Conservation (phyloP, 805 yeast species). For the Lachancea sp. region DNA sequence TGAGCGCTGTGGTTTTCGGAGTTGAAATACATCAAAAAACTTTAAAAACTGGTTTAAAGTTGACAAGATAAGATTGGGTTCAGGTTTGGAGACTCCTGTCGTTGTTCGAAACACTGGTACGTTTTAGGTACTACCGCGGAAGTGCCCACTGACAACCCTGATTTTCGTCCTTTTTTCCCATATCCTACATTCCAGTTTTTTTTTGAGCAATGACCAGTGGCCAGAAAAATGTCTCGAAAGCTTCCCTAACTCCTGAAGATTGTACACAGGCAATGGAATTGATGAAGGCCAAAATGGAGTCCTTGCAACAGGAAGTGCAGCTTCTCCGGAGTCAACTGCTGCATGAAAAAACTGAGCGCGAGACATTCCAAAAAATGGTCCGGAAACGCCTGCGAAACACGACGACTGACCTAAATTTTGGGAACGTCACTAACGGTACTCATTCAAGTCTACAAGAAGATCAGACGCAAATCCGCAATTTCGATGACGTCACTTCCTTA, state of each 20-base stretch:
- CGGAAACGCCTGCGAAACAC: background rate
- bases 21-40: too few species aligned
- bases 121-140: too few species aligned
- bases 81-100: too few species aligned
- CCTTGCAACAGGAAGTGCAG: slow-evolving; percentile 6
- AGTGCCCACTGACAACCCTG: too few species aligned
- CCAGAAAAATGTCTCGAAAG: background rate
- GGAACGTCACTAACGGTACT: background rate
- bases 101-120: too few species aligned
- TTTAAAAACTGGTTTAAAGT: too few species aligned
- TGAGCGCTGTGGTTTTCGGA: too few species aligned
- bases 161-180: too few species aligned
- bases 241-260: background rate
- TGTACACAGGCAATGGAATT: background rate
- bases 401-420: background rate
- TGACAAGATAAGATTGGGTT: too few species aligned
- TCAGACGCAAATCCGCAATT: slow-evolving; percentile 2
- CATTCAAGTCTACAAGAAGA: slow-evolving; percentile 2
- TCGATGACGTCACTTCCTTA: slow-evolving; percentile 7
- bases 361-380: slow-evolving; percentile 3
- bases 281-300: slow-evolving; percentile 2
- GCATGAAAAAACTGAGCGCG: slow-evolving; percentile 4
- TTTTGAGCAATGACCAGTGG: background rate
- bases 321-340: background rate
- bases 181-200: background rate